phyloP scores from a whole-genome alignment of 306 rosid genomes.

The Dryas alaskensis region DNA sequence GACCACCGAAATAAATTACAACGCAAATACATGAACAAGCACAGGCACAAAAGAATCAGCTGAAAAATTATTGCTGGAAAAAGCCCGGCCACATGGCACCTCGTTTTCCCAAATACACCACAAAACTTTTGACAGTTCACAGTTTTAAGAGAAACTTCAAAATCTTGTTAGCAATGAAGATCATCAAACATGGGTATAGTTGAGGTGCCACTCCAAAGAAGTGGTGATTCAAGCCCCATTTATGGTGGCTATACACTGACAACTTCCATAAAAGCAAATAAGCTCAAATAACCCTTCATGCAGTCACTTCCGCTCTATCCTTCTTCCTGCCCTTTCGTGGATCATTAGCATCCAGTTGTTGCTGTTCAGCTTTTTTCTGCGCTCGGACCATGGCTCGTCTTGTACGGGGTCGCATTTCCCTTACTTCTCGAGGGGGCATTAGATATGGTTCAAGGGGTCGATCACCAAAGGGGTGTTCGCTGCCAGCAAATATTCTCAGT shows the following conservation, averaged over 20 bases:
- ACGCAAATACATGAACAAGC: neutral
- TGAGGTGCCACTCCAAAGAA: neutral
- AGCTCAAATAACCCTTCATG: conserved; percentile 29
- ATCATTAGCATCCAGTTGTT: conserved; percentile 38
- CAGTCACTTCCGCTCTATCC: conserved; percentile 40
- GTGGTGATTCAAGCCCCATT: neutral
- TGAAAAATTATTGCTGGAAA: neutral
- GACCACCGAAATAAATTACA: neutral
- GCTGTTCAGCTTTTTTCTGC: conserved; percentile 74
- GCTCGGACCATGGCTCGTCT: conserved; percentile 92
- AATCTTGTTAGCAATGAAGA: neutral
- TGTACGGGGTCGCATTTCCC: conserved; percentile 81
- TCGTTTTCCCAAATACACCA: neutral
- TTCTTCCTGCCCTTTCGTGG: conserved; percentile 46
- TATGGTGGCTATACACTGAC: neutral
- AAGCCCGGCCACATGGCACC: neutral
- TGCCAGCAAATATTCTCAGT: conserved; percentile 70
- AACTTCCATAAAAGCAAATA: neutral
- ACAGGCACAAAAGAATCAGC: neutral
- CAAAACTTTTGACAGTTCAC: neutral
- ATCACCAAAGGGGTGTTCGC: conserved; percentile 82
- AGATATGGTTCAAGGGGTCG: conserved; percentile 68
- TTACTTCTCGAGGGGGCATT: conserved; percentile 72
- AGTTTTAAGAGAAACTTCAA: neutral
- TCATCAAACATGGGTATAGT: neutral